Base-by-base conservation (phyloP, 768 basidiomycete genomes). In the Xanthoconium purpureum region DNA sequence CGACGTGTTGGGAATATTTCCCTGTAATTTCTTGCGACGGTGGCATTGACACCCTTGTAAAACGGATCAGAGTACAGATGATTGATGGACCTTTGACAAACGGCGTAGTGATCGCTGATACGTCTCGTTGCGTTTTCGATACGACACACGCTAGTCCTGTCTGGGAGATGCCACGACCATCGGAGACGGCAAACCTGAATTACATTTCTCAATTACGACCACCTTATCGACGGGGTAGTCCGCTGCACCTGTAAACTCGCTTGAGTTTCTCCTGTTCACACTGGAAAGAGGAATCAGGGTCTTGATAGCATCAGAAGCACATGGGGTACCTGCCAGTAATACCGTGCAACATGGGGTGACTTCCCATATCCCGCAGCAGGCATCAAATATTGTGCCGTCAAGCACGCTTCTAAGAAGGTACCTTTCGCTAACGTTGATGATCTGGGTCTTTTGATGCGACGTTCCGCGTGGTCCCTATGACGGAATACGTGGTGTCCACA, bases 171-270 rank as follows among this genome's bases (percentile, higher is more conserved):
- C 0, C 55, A 24, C 24, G 24, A 24, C 24, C 17, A 24, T 32
- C 18, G 6, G 30, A 46, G 29, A 29, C 3, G 32, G 18, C 6
- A 15, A 54, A 77, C 78, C 80, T 18, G 82, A 81, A 50, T 80
- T 82, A 50, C 80, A 80, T 7, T 83, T 78, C 1, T 84, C 84
- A 12, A 87, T 73, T 11, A 87, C 76, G 9, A 85, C 75, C 10
- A 79, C 81, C 58, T 82, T 84, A 73, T 87, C 82, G n/a, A 83
- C 84, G 4, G 64, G 57, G 59, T 79, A 75, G 24, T 77, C 77
- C 2, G 68, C 50, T 1, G 80, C 80, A n/a, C 68, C 70, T 36
- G 73, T 78, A 14, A n/a, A 66, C 24, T 4, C 24, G 24, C 33
- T 35, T 35, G 33, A 35, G 6, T 17, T 57, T 65, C 39, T 79